Percentiles rank a stretch among this genome's conserved stretches.
phyloP scores from a whole-genome alignment of 2,329 filamentous ascomycete species.

The Penicillium hordei region DNA sequence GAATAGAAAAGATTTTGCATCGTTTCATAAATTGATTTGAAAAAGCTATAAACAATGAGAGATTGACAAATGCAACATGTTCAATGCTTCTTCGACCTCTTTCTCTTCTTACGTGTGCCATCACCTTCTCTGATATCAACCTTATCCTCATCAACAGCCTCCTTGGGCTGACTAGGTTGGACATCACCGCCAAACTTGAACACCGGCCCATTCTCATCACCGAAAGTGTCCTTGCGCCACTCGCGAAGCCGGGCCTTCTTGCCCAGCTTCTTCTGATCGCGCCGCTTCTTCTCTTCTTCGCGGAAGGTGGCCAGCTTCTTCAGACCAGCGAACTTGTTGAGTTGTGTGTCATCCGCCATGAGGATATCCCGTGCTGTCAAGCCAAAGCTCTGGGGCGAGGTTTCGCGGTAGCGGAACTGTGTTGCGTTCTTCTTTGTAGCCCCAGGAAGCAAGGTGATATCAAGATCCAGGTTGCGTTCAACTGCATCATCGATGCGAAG shows the following conservation, averaged over 20 bases:
- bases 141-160: constrained; percentile 29
- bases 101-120: constrained; percentile 44
- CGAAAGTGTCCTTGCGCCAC: constrained; percentile 74
- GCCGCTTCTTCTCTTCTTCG: constrained; percentile 82
- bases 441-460: constrained; percentile 60
- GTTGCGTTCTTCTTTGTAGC: constrained; percentile 53
- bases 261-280: constrained; percentile 81
- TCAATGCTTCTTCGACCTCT: constrained; percentile 47
- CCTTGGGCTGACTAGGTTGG: constrained; percentile 15
- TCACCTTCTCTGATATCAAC: constrained; percentile 46
- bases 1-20: background rate
- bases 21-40: background rate
- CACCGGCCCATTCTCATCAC: constrained; percentile 55
- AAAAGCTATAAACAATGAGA: constrained; percentile 13
- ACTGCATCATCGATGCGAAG: constrained; percentile 82
- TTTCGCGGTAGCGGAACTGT: constrained; percentile 89
- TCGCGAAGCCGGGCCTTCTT: constrained; percentile 90
- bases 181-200: constrained; percentile 33
- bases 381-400: constrained; percentile 84
- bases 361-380: constrained; percentile 89
- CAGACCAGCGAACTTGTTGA: constrained; percentile 88
- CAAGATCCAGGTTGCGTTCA: constrained; percentile 75
- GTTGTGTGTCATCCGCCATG: constrained; percentile 76
- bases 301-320: constrained; percentile 94
- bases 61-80: constrained; percentile 5